phyloP scores from a whole-genome alignment of 176 grass and related monocot species.

The Bothriochloa decipiens region DNA sequence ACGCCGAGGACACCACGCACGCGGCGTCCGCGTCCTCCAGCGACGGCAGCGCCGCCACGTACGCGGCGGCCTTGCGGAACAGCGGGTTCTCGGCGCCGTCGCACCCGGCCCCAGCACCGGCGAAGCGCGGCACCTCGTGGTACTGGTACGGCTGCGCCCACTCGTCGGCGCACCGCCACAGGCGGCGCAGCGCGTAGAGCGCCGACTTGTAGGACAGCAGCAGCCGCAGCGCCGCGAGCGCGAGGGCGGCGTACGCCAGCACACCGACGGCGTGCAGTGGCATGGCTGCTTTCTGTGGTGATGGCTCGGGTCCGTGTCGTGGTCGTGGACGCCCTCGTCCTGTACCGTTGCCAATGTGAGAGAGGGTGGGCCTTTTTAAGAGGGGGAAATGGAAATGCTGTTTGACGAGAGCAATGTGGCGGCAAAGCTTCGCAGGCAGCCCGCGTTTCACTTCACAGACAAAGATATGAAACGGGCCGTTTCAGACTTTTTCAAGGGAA shows the following conservation, averaged over 20 bases:
- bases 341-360: too few relatives aligned
- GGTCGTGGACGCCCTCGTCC: too few relatives aligned
- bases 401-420: too few relatives aligned
- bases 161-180: slow-evolving; percentile 72
- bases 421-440: too few relatives aligned
- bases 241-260: slow-evolving; percentile 42
- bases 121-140: slow-evolving; percentile 63
- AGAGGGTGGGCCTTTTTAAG: too few relatives aligned
- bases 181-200: slow-evolving; percentile 40
- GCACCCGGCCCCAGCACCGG: neutral
- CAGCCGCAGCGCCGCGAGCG: slow-evolving; percentile 48
- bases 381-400: too few relatives aligned
- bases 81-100: slow-evolving; percentile 52
- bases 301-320: too few relatives aligned
- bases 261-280: neutral
- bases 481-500: too few relatives aligned
- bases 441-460: too few relatives aligned
- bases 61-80: slow-evolving; percentile 48
- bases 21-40: slow-evolving; percentile 50
- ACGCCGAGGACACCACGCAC: slow-evolving; percentile 42
- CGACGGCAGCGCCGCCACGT: slow-evolving; percentile 58
- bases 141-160: slow-evolving; percentile 74
- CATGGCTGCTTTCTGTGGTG: neutral
- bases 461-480: too few relatives aligned
- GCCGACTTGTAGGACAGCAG: slow-evolving; percentile 65